Conservation (phyloP, 164 flowering plant genomes). For the Malania oleifera region DNA sequence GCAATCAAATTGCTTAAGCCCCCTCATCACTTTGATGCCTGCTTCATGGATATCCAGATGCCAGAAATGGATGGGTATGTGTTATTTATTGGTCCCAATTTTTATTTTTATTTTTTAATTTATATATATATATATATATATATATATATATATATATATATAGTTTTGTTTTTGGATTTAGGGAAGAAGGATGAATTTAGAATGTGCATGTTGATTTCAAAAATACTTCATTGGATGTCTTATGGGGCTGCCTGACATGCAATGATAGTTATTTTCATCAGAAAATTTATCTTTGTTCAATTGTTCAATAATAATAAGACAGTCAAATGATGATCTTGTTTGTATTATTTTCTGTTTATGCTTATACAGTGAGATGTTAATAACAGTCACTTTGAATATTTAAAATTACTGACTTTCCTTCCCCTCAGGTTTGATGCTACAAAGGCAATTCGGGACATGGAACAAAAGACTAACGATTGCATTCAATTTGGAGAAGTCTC, state of each 20-base stretch:
- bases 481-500: constrained; percentile 46
- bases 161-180: too few species aligned
- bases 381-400: neutral
- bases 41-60: constrained; percentile 99
- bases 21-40: constrained; percentile 81
- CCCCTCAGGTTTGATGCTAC: constrained; percentile 83
- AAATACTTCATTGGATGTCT: too few species aligned
- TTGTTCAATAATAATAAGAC: too few species aligned
- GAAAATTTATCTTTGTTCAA: too few species aligned
- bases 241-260: too few species aligned
- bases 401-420: neutral
- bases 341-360: too few species aligned
- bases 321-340: too few species aligned
- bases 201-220: too few species aligned
- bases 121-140: neutral
- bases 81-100: neutral
- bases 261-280: too few species aligned
- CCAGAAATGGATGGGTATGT: constrained; percentile 98
- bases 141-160: neutral
- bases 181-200: too few species aligned
- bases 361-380: too few species aligned
- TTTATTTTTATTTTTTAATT: neutral
- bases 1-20: constrained; percentile 63
- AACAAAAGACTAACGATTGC: constrained; percentile 33
- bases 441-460: constrained; percentile 62